Conservation (phyloP, 2,329 filamentous ascomycete genomes). For the Phyllosticta citribraziliensis region DNA sequence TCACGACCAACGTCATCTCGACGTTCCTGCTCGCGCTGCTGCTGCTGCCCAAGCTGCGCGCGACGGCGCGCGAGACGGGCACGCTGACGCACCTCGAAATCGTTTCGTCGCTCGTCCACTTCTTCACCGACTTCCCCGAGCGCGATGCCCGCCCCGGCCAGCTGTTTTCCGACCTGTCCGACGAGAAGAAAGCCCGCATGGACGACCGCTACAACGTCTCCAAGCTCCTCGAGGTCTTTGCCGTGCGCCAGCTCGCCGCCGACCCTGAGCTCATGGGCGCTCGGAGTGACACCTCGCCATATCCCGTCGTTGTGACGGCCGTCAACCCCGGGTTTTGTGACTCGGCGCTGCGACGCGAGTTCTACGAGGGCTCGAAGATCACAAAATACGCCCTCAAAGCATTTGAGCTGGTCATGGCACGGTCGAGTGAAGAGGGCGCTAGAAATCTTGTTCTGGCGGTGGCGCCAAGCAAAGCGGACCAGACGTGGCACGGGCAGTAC, state of each 20-base stretch:
- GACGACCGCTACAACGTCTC: slow-evolving; percentile 16
- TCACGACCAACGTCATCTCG: slow-evolving; percentile 32
- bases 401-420: slow-evolving; percentile 19
- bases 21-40: slow-evolving; percentile 28
- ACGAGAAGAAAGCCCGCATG: slow-evolving; percentile 12
- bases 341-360: slow-evolving; percentile 11
- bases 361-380: background rate
- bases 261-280: background rate
- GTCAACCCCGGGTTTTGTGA: slow-evolving; percentile 14
- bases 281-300: background rate
- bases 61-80: background rate
- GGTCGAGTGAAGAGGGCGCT: slow-evolving; percentile 31
- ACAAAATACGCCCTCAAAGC: slow-evolving; percentile 9
- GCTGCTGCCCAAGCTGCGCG: slow-evolving; percentile 19
- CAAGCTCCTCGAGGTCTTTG: slow-evolving; percentile 20
- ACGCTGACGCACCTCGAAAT: slow-evolving; percentile 9
- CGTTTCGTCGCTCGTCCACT: slow-evolving; percentile 13
- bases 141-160: background rate
- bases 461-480: slow-evolving; percentile 12
- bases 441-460: slow-evolving; percentile 33
- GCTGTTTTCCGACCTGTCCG: slow-evolving; percentile 16
- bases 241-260: slow-evolving; percentile 15
- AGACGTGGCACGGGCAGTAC: slow-evolving; percentile 33
- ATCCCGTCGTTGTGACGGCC: slow-evolving; percentile 12
- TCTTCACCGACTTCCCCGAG: slow-evolving; percentile 9